phyloP scores from a whole-genome alignment of 768 basidiomycete species.

The Fistulinella prunicolor region DNA sequence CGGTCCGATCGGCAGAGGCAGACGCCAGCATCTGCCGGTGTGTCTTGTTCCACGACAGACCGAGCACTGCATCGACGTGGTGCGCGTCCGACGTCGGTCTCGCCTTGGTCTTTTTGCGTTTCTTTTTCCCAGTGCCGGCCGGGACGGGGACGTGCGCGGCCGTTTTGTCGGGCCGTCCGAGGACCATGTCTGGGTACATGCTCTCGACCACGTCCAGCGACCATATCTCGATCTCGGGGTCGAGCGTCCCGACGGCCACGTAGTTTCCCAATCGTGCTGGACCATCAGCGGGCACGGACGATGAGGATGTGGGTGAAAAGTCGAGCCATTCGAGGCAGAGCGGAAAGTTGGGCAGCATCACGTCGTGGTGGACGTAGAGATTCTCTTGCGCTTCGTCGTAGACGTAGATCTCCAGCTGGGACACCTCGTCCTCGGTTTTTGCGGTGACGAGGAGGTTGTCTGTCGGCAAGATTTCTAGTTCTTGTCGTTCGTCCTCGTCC shows the following conservation, averaged over 20 bases:
- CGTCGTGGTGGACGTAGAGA: slow-evolving; percentile 94
- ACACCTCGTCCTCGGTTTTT: slow-evolving; percentile 96
- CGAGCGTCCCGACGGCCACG: slow-evolving; percentile 94
- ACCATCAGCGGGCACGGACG: slow-evolving; percentile 32
- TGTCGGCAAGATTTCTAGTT: slow-evolving; percentile 82
- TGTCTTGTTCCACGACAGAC: slow-evolving; percentile 86
- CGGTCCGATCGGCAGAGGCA: slow-evolving; percentile 90
- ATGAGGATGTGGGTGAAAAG: slow-evolving; percentile 69
- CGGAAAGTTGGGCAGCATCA: slow-evolving; percentile 96
- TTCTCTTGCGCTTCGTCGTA: slow-evolving; percentile 92
- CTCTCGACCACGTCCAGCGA: slow-evolving; percentile 91
- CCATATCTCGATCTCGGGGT: slow-evolving; percentile 99
- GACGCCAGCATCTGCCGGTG: slow-evolving; percentile 92
- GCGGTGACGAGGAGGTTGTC: slow-evolving; percentile 92
- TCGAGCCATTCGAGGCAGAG: slow-evolving; percentile 99
- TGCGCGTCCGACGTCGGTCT: slow-evolving; percentile 59
- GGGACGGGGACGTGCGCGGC: slow-evolving; percentile 75
- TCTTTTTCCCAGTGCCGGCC: slow-evolving; percentile 94
- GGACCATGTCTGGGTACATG: slow-evolving; percentile 88
- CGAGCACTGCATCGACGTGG: slow-evolving; percentile 94
- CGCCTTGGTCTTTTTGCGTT: slow-evolving; percentile 81
- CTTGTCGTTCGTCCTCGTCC: slow-evolving; percentile 80
- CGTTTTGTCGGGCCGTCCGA: slow-evolving; percentile 85
- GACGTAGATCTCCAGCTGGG: slow-evolving; percentile 92
- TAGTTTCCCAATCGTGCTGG: slow-evolving; percentile 67